Percentiles rank a stretch among this genome's conserved stretches.
phyloP scores from a whole-genome alignment of 2,329 filamentous ascomycete species.

The Ascochyta clinopodiicola region DNA sequence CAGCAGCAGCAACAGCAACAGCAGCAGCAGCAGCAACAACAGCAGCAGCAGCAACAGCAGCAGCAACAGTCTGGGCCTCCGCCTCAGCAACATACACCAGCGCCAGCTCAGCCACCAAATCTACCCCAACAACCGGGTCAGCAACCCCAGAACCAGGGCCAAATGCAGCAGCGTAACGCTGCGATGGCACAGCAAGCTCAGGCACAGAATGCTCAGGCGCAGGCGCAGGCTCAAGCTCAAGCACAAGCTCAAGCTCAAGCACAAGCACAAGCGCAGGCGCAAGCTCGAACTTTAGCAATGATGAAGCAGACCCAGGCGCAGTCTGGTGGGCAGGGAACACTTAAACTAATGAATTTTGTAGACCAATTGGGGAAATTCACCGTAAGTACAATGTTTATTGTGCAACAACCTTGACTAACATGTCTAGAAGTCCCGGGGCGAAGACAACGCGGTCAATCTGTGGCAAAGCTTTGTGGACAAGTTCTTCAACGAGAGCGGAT shows the following conservation, averaged over 20 bases:
- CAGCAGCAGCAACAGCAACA: slow-evolving; percentile 49
- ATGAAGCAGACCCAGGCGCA: slow-evolving; percentile 39
- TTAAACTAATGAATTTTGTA: slow-evolving; percentile 63
- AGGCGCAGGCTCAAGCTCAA: slow-evolving; percentile 43
- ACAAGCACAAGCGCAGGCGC: slow-evolving; percentile 24
- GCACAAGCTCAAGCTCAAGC: slow-evolving; percentile 25
- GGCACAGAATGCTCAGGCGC: slow-evolving; percentile 38
- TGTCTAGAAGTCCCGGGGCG: slow-evolving; percentile 44
- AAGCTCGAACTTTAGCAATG: slow-evolving; percentile 37
- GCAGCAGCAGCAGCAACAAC: slow-evolving; percentile 52
- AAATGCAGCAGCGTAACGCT: slow-evolving; percentile 47
- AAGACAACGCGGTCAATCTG: slow-evolving; percentile 68
- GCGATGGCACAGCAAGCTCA: slow-evolving; percentile 43
- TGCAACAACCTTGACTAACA: slow-evolving; percentile 7
- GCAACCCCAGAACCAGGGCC: slow-evolving; percentile 37
- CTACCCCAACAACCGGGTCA: slow-evolving; percentile 43
- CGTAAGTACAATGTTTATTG: slow-evolving; percentile 53
- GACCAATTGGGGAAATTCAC: slow-evolving; percentile 63
- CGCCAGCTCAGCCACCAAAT: slow-evolving; percentile 44
- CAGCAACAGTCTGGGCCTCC: slow-evolving; percentile 52
- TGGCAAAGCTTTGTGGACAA: slow-evolving; percentile 81
- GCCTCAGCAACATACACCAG: slow-evolving; percentile 54
- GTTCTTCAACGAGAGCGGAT: slow-evolving; percentile 80
- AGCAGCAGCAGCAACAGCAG: slow-evolving; percentile 47
- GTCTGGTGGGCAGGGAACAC: slow-evolving; percentile 50